These are phyloP conservation scores for Leishmania guyanensis DNA, from an alignment of 208 protist species.

Conservation along the genomic window DNA sequence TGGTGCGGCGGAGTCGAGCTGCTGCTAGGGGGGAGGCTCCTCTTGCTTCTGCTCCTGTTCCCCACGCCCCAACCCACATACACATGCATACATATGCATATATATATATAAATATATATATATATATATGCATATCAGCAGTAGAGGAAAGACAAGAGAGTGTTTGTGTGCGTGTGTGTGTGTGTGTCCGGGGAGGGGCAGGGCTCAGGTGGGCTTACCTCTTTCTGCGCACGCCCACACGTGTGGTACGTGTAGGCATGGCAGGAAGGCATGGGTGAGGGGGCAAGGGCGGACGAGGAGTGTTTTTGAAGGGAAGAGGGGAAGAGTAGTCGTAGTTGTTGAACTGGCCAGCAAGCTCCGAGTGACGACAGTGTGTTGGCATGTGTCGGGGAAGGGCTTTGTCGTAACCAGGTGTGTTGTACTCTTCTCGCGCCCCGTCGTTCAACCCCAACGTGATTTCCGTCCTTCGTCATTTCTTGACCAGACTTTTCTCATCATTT, in stretches of 20 bases:
- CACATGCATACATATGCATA: neutral
- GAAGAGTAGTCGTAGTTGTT: neutral
- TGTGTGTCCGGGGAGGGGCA: neutral
- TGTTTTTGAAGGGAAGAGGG: neutral
- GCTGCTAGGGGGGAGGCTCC: slow-evolving; percentile 14
- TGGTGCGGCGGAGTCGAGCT: slow-evolving; percentile 17
- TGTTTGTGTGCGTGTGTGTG: neutral
- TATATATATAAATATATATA: neutral
- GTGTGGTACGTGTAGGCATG: neutral
- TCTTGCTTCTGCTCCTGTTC: neutral
- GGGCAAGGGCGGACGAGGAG: neutral
- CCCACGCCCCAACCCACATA: too few relatives aligned
- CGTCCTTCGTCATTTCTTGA: neutral
- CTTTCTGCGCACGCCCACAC: neutral
- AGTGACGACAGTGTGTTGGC: neutral
- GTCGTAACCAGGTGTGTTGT: neutral
- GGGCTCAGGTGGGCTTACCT: neutral
- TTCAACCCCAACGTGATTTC: neutral
- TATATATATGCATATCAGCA: neutral
- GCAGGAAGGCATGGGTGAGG: neutral
- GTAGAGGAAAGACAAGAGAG: neutral
- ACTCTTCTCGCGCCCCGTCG: neutral
- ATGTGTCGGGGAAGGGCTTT: neutral
- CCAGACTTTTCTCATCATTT: too few relatives aligned
- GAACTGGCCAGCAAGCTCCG: too few relatives aligned